Base-by-base conservation (phyloP, 2,329 filamentous ascomycete genomes). In the Aspergillus glaucus region DNA sequence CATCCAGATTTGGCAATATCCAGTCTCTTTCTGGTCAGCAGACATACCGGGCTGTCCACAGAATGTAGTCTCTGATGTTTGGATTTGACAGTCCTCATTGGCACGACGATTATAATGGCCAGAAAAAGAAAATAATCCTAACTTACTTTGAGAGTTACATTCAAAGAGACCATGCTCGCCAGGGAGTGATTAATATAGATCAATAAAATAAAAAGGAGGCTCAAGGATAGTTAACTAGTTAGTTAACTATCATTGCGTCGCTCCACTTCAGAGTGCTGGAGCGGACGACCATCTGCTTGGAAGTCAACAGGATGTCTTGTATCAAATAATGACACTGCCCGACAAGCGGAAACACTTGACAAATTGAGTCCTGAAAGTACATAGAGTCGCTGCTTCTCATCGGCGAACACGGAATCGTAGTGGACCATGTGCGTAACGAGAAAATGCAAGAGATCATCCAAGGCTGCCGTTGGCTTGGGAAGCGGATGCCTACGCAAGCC, bases 361-460 rank as follows among this genome's bases (percentile, higher is more conserved):
- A 55, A 46, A 49, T 55, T 51, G 12, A 58, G 37, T 24, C 42
- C 46, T 19, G 49, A 34, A 6, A 52, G 32, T 2, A 49, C 5
- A 48, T 55, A 56, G 47, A 55, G 24, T 40, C 34, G 30, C 45
- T 56, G 45, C 37, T 50, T 55, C 50, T 56, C 46, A 52, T 58
- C 50, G 7, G 49, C 47, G 41, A 55, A 55, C 10, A 54, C 53
- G 3, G 44, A 43, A 34, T 55, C 21, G 36, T 32, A 53, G 45
- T 48, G 34, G 22, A 44, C 46, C 12, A 55, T 46, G 32, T 57
- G 32, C 12, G 47, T 42, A 28, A 44, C 12, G 6, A 51, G 53
- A 44, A 51, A 50, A 46, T 45, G 34, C 12, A 55, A 48, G 22
- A 58, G 45, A 46, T 56, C 46, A 44, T 51, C 46, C 32, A 48